These are phyloP conservation scores for Lepidopterella palustris DNA, from an alignment of 495 filamentous ascomycete genomes.

Conservation along the genomic window DNA sequence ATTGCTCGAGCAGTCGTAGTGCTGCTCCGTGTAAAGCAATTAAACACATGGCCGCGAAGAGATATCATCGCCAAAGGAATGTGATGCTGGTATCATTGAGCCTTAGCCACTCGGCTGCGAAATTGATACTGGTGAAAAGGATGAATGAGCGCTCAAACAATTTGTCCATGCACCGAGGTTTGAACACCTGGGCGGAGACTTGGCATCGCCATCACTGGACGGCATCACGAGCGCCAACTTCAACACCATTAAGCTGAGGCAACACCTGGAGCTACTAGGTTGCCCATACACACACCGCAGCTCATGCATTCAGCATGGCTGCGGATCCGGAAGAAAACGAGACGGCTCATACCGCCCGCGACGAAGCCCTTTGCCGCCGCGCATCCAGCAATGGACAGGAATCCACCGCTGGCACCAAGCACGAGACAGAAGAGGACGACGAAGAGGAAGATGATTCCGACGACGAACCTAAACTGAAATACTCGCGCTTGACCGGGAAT, in stretches of 20 bases:
- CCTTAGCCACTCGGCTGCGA: constrained; percentile 11
- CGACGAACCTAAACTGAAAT: constrained; percentile 93
- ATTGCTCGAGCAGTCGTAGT: constrained; percentile 4
- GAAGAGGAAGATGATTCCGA: constrained; percentile 80
- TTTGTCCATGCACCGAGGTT: not conserved
- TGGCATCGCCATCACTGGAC: constrained; percentile 27
- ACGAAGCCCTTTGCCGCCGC: constrained; percentile 10
- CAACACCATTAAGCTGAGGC: constrained; percentile 10
- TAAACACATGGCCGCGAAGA: constrained; percentile 20
- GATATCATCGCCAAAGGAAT: constrained; percentile 17
- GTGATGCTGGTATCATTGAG: not conserved
- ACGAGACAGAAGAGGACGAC: constrained; percentile 37
- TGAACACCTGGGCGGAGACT: constrained; percentile 11
- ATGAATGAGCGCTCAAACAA: not conserved
- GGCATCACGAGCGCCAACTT: constrained; percentile 3
- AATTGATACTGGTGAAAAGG: not conserved
- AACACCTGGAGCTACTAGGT: constrained; percentile 14
- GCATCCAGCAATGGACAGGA: constrained; percentile 16
- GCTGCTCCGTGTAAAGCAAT: constrained; percentile 13
- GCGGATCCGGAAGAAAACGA: constrained; percentile 26
- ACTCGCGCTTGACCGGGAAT: constrained; percentile 73
- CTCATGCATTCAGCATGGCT: constrained; percentile 37
- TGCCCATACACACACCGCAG: constrained; percentile 22
- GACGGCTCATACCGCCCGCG: constrained; percentile 6
- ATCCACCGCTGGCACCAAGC: constrained; percentile 9